Evolutionary conservation across 1,284 basidiomycete species (phyloP).

Genomic region (Rhodotorula sp.): DNA sequence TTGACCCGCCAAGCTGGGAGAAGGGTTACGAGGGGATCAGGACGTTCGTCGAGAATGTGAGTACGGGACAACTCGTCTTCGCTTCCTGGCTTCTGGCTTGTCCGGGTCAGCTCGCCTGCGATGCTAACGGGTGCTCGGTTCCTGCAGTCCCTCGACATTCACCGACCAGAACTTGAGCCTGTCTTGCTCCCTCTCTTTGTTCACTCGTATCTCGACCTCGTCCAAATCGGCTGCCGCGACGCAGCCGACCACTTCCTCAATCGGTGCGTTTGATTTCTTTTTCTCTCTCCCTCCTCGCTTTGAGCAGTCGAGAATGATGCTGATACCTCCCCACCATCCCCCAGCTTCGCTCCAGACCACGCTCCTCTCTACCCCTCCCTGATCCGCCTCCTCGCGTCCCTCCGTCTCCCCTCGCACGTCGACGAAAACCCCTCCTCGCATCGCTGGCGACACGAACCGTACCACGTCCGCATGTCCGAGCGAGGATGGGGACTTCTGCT

Average conservation of each 20-base stretch:
- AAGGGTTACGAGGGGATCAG: conserved; percentile 59
- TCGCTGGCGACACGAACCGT: conserved; percentile 85
- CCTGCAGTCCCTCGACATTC: conserved; percentile 45
- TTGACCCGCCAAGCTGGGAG: conserved; percentile 39
- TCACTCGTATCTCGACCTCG: conserved; percentile 93
- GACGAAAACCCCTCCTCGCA: conserved; percentile 64
- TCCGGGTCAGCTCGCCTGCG: background rate
- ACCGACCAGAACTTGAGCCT: conserved; percentile 78
- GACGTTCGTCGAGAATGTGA: conserved; percentile 49
- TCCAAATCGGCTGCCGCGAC: conserved; percentile 83
- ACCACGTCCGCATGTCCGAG: conserved; percentile 82
- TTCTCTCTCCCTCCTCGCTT: background rate
- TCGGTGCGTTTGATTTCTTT: conserved; percentile 19
- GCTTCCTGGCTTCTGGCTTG: background rate
- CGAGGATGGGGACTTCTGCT: conserved; percentile 88
- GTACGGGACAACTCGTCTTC: background rate
- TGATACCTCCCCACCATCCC: background rate
- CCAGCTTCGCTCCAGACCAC: conserved; percentile 44
- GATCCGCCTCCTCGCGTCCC: conserved; percentile 75
- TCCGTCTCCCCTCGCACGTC: conserved; percentile 81
- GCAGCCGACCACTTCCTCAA: conserved; percentile 52
- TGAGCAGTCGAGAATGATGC: background rate
- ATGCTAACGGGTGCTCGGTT: conserved; percentile 50
- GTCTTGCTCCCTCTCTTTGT: conserved; percentile 94
- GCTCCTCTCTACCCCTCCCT: conserved; percentile 61